These are phyloP conservation scores for Theobroma grandiflorum DNA, from an alignment of 441 rosid species.

Conservation along the genomic window DNA sequence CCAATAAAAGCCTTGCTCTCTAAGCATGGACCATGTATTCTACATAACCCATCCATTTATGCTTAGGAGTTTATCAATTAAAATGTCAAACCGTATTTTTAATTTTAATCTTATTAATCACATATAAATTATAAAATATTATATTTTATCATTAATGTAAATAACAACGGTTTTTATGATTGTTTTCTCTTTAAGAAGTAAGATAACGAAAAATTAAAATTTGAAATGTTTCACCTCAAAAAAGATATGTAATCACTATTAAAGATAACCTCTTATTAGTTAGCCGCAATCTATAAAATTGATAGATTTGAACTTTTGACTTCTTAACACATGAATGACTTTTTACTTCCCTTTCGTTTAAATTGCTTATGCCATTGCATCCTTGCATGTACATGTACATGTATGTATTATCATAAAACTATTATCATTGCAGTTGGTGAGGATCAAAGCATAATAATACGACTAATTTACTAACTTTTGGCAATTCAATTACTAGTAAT, in stretches of 20 bases:
- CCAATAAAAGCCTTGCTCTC: neutral
- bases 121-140: no score
- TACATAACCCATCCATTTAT: no score
- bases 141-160: no score
- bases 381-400: neutral
- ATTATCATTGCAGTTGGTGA: neutral
- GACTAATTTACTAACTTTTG: no score
- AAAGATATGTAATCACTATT: neutral
- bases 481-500: no score
- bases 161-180: neutral
- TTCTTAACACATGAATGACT: neutral
- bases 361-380: neutral
- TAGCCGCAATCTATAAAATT: slow-evolving; percentile 5
- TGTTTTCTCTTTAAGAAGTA: neutral
- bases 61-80: no score
- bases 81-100: no score
- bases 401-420: neutral
- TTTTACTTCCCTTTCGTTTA: neutral
- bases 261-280: neutral
- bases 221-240: neutral
- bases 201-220: neutral
- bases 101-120: no score
- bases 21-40: no score
- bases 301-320: neutral
- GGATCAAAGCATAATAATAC: no score